Percentiles rank a stretch among this genome's conserved stretches.
Evolutionary conservation across 352 stramenopile species (phyloP).

Genomic region (Phytopythium litorale): DNA sequence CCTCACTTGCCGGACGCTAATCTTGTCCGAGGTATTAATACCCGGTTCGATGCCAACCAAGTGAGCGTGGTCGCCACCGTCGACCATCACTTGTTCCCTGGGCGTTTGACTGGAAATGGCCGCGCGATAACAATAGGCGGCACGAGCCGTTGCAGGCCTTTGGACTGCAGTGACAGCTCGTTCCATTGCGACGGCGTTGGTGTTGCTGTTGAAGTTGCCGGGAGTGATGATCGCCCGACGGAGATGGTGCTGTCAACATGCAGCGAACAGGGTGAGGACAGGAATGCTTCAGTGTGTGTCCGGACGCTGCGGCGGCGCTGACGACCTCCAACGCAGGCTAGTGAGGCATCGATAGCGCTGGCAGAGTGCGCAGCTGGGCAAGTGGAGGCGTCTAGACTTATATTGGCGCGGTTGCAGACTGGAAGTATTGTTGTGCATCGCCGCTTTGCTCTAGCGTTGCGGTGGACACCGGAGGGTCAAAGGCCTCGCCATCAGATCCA

Average conservation of each 20-base stretch:
- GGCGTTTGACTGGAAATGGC: background rate
- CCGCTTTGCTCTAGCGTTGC: background rate
- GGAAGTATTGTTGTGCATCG: background rate
- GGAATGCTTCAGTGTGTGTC: too few relatives aligned
- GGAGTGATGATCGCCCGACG: background rate
- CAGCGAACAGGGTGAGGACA: too few relatives aligned
- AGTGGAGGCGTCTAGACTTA: too few relatives aligned
- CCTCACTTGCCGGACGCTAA: background rate
- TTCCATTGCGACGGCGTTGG: too few relatives aligned
- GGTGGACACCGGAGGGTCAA: background rate
- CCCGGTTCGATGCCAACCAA: background rate
- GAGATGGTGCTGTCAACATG: too few relatives aligned
- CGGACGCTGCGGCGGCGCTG: too few relatives aligned
- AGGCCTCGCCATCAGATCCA: constrained; percentile 17
- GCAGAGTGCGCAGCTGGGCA: too few relatives aligned
- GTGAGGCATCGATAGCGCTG: too few relatives aligned
- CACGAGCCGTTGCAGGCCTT: background rate
- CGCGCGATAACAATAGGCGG: background rate
- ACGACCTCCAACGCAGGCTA: too few relatives aligned
- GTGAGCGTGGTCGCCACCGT: background rate
- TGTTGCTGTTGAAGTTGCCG: background rate
- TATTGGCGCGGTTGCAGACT: too few relatives aligned
- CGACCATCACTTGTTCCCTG: background rate
- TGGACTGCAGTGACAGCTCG: background rate
- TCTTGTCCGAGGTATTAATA: constrained; percentile 3